Percentiles rank a stretch among this genome's conserved stretches.
phyloP scores from a whole-genome alignment of 805 yeast species.

The Candida namnaoensis region DNA sequence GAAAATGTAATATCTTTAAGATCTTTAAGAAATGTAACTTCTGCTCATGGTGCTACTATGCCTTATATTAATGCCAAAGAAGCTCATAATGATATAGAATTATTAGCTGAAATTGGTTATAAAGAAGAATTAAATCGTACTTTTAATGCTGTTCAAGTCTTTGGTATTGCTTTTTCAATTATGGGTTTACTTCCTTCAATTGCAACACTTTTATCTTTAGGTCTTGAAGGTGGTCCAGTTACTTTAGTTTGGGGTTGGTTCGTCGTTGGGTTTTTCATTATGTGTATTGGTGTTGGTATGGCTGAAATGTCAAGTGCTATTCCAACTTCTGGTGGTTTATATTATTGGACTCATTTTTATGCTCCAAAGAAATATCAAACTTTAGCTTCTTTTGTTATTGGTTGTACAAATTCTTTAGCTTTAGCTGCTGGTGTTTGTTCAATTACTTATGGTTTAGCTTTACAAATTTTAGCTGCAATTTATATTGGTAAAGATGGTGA shows the following conservation, averaged over 20 bases:
- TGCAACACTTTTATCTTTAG: conserved; percentile 43
- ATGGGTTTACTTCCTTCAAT: conserved; percentile 66
- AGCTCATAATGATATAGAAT: conserved; percentile 12
- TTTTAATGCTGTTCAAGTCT: conserved; percentile 54
- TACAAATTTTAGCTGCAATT: conserved; percentile 47
- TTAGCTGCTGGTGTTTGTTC: conserved; percentile 55
- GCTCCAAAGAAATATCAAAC: conserved; percentile 43
- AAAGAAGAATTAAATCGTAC: conserved; percentile 58
- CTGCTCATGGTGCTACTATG: background rate
- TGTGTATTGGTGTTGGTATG: conserved; percentile 47
- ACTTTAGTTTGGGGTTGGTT: conserved; percentile 63
- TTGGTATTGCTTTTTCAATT: conserved; percentile 64
- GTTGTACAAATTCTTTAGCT: conserved; percentile 56
- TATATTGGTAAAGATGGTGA: conserved; percentile 38
- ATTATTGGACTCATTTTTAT: conserved; percentile 54
- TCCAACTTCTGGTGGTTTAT: conserved; percentile 71
- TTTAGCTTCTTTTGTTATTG: conserved; percentile 49
- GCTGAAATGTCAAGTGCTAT: conserved; percentile 55
- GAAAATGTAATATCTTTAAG: background rate
- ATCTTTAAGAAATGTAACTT: background rate
- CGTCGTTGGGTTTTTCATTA: conserved; percentile 41
- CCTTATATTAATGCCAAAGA: background rate
- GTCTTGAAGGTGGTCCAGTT: conserved; percentile 51
- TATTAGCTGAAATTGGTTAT: conserved; percentile 44
- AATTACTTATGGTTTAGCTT: conserved; percentile 56